Percentiles rank a stretch among this genome's conserved stretches.
Evolutionary conservation across 805 yeast genomes (phyloP).

Genomic region (Ogataea paraovalis): DNA sequence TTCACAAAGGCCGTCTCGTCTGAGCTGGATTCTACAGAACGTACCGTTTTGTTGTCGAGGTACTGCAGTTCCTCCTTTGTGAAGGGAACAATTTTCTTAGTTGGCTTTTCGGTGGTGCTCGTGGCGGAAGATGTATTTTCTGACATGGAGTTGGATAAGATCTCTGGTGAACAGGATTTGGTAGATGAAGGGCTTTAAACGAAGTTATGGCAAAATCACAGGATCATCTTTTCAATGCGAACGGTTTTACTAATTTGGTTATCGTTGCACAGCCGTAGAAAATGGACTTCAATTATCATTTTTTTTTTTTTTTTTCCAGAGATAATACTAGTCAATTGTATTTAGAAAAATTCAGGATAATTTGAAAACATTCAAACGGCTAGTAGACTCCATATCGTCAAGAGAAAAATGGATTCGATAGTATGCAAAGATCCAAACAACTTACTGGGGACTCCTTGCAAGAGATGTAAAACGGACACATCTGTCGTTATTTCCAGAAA

Average conservation of each 20-base stretch:
- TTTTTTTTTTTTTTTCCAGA: background rate
- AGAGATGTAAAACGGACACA: conserved; percentile 43
- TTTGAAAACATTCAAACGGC: too few relatives aligned
- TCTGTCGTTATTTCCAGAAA: conserved; percentile 52
- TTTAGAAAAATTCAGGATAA: too few relatives aligned
- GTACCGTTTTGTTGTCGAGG: conserved; percentile 26
- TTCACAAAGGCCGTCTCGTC: conserved; percentile 50
- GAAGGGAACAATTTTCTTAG: conserved; percentile 1
- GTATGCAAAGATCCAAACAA: background rate
- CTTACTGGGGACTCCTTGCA: conserved; percentile 31
- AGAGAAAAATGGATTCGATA: background rate
- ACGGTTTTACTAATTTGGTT: too few relatives aligned
- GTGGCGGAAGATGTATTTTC: too few relatives aligned
- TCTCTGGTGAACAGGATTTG: background rate
- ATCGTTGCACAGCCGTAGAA: background rate
- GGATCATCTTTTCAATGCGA: too few relatives aligned
- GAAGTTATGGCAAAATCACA: too few relatives aligned
- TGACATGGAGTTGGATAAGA: too few relatives aligned
- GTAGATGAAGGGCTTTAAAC: too few relatives aligned
- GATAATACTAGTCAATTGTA: background rate
- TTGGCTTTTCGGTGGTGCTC: background rate
- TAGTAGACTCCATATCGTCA: too few relatives aligned
- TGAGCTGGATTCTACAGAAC: conserved; percentile 13
- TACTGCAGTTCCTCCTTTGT: conserved; percentile 17
- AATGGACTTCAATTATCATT: too few relatives aligned